Base-by-base conservation (phyloP, 1,284 basidiomycete species). In the Malassezia brasiliensis region DNA sequence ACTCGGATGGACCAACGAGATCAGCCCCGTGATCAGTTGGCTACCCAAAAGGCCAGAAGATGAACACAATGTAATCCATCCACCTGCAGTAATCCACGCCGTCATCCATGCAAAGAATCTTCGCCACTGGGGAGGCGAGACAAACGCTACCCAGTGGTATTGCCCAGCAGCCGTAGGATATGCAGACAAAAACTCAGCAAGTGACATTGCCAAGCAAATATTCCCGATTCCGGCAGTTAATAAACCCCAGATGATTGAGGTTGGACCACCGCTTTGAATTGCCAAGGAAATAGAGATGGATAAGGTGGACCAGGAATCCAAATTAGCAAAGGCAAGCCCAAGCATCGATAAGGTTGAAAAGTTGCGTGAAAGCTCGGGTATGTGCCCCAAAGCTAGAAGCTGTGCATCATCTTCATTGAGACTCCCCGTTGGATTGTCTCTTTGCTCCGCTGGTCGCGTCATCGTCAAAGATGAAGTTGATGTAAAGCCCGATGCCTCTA, bases 31-130 rank as follows among this genome's bases (percentile, higher is more conserved):
- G 47, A 77, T 69, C 15, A 77, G 68, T 32, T 67, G 72, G 2
- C 63, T 65, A 0, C 63, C 65, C 2, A 72, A 45, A 11, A 49
- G 48, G 0, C 68, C 51, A 4, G 65, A 65, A 8, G 66, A 67
- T 47, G 75, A 76, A 7, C 69, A 69, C 5, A 77, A 60, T 8
- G 75, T 67, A 32, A 75, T 66, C 76, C 76, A 78, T 1, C 76
- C 76, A 0, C 75, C 68, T 0, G 60, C 55, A 15, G 44, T 47
- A n/a, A 65, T 56, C 65, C 67, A 74, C 2, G 63, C 68, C 1
- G 62, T 62, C 32, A 67, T 61, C 52, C 67, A 76, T 2, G 69
- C 64, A 1, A 69, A 60, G 4, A 53, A 53, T 46, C 68, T 64
- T 14, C 68, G 66, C 46, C 53, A 64, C 5, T 56, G 48, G 3